Conservation (phyloP, 352 stramenopile genomes). For the Paralagenidium karlingii region DNA sequence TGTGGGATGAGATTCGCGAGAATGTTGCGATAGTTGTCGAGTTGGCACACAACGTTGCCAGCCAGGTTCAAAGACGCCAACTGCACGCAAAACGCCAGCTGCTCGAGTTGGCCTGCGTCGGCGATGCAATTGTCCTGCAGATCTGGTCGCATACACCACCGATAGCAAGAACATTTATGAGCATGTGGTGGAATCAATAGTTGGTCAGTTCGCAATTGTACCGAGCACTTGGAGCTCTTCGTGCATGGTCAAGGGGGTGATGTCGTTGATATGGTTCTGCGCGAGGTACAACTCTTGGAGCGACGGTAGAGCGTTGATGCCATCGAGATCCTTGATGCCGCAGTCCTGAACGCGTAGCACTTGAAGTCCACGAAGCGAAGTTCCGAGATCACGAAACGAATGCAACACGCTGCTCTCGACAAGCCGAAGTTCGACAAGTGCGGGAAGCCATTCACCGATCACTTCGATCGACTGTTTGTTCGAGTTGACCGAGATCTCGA, state of each 20-base stretch:
- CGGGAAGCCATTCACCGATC: slow-evolving; percentile 64
- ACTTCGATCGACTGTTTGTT: slow-evolving; percentile 69
- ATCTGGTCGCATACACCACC: slow-evolving; percentile 17
- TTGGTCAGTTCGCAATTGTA: too few species aligned
- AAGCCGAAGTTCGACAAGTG: slow-evolving; percentile 51
- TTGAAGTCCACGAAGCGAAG: slow-evolving; percentile 48
- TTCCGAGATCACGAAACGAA: slow-evolving; percentile 77
- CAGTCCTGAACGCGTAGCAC: slow-evolving; percentile 54
- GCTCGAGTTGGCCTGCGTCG: slow-evolving; percentile 66
- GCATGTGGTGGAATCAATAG: background rate
- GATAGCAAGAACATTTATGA: background rate
- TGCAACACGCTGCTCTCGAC: slow-evolving; percentile 33
- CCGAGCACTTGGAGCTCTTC: slow-evolving; percentile 68
- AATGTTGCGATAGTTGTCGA: slow-evolving; percentile 49
- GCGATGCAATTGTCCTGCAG: slow-evolving; percentile 52
- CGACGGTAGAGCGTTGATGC: slow-evolving; percentile 66
- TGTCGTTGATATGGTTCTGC: slow-evolving; percentile 66
- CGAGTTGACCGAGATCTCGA: slow-evolving; percentile 64
- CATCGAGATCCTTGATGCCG: slow-evolving; percentile 67
- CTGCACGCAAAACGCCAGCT: slow-evolving; percentile 67
- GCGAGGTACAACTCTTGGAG: slow-evolving; percentile 67
- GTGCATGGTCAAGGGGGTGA: slow-evolving; percentile 77
- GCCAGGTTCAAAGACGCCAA: slow-evolving; percentile 41
- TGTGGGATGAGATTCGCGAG: slow-evolving; percentile 63
- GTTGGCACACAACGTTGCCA: slow-evolving; percentile 49